A percentile compares a stretch with the other conserved stretches of the same genome.
phyloP scores from a whole-genome alignment of 352 stramenopile genomes.

The Globisporangium rhizosaccharum region DNA sequence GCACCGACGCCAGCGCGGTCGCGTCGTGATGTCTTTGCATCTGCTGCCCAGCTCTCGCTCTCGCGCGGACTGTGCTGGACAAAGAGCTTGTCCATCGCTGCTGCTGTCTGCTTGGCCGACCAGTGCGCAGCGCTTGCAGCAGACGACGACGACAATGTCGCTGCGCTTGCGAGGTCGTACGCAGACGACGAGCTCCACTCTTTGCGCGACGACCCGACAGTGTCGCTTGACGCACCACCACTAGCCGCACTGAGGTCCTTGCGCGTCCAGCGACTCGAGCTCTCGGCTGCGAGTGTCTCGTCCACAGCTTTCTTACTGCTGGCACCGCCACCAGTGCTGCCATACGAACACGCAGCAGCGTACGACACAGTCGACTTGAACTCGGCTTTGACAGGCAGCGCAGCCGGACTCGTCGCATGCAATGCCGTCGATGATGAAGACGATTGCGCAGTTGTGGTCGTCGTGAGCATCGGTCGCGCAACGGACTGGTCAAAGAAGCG shows the following conservation, averaged over 20 bases:
- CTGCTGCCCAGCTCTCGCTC: constrained; percentile 15
- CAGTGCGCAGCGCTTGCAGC: not conserved
- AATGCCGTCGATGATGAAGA: not conserved
- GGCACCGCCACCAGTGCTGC: not conserved
- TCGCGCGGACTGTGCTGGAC: constrained; percentile 5
- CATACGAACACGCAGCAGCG: not conserved
- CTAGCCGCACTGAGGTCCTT: constrained; percentile 4
- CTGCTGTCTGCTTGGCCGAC: constrained; percentile 5
- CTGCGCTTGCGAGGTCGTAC: constrained; percentile 1
- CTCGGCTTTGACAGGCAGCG: constrained; percentile 24
- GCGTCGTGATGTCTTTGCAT: constrained; percentile 13
- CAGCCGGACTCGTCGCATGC: not conserved
- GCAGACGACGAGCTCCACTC: constrained; percentile 1
- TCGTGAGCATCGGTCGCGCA: constrained; percentile 31
- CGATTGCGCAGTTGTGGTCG: not conserved
- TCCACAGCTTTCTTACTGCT: constrained; percentile 9
- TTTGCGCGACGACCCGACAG: constrained; percentile 11
- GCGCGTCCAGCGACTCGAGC: constrained; percentile 10
- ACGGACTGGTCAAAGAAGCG: constrained; percentile 87
- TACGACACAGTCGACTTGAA: constrained; percentile 18
- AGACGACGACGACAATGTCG: not conserved
- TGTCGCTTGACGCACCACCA: not conserved
- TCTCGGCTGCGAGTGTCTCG: not conserved
- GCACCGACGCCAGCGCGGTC: not conserved
- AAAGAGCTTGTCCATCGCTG: constrained; percentile 9